Evolutionary conservation across 2,329 filamentous ascomycete genomes (phyloP).

Genomic region (Parafenestella ontariensis): DNA sequence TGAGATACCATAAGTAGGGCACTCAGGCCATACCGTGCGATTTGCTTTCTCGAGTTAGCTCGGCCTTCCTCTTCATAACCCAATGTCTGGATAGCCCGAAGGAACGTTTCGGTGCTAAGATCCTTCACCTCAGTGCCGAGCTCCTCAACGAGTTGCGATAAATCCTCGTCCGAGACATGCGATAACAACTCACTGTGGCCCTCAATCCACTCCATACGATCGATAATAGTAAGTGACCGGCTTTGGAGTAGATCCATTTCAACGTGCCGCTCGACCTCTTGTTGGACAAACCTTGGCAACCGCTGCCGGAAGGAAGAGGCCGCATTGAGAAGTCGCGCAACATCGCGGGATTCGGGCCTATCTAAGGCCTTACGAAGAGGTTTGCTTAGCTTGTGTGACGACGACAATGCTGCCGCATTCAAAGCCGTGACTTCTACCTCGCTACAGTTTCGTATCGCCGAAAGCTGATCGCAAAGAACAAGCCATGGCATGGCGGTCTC

Average conservation of each 20-base stretch:
- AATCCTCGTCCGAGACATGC: conserved; percentile 80
- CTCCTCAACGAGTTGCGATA: conserved; percentile 65
- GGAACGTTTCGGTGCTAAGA: conserved; percentile 60
- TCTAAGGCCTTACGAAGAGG: conserved; percentile 43
- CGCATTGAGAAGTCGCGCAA: conserved; percentile 70
- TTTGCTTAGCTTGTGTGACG: conserved; percentile 21
- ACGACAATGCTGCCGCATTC: conserved; percentile 62
- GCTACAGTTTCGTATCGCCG: conserved; percentile 80
- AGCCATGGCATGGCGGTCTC: conserved; percentile 80
- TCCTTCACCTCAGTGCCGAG: conserved; percentile 58
- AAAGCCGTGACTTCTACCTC: conserved; percentile 76
- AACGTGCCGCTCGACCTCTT: conserved; percentile 71
- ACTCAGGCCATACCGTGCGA: conserved; percentile 79
- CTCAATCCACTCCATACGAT: conserved; percentile 79
- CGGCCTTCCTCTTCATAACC: conserved; percentile 48
- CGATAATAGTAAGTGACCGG: conserved; percentile 62
- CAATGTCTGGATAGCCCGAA: conserved; percentile 59
- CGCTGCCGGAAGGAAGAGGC: conserved; percentile 73
- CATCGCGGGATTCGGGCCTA: conserved; percentile 53
- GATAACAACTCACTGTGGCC: conserved; percentile 79
- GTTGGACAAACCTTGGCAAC: conserved; percentile 72
- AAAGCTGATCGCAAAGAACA: conserved; percentile 80
- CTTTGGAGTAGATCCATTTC: conserved; percentile 78
- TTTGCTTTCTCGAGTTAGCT: conserved; percentile 53
- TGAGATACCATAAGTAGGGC: conserved; percentile 78